Conservation (phyloP, 2,329 filamentous ascomycete genomes). For the Microascus cirrosus region DNA sequence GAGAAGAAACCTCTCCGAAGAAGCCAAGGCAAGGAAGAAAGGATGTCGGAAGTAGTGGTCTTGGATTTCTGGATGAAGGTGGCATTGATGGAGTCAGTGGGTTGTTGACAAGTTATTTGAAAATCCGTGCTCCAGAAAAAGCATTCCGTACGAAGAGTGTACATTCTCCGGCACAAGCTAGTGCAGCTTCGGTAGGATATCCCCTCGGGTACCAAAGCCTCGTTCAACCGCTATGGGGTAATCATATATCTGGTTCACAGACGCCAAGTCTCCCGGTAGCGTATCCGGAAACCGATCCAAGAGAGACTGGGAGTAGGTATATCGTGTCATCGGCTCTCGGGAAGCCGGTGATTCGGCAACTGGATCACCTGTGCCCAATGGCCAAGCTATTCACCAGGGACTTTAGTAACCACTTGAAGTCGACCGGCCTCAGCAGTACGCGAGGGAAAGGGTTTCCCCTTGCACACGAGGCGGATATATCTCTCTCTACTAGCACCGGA, state of each 20-base stretch:
- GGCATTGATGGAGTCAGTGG: conserved; percentile 2
- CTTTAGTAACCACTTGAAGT: neutral
- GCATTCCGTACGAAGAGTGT: neutral
- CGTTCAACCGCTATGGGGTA: neutral
- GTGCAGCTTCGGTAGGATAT: neutral
- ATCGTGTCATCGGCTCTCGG: conserved; percentile 6
- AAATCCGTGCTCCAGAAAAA: neutral
- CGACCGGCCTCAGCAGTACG: neutral
- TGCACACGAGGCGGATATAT: conserved; percentile 57
- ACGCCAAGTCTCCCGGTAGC: neutral
- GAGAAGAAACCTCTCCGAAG: neutral
- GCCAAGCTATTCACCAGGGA: conserved; percentile 3
- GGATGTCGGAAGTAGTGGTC: too few species aligned
- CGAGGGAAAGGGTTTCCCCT: conserved; percentile 17
- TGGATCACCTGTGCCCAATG: conserved; percentile 5
- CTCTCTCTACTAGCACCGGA: conserved; percentile 32
- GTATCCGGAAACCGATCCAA: neutral
- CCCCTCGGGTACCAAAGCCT: neutral
- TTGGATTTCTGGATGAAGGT: neutral
- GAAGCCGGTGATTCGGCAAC: neutral
- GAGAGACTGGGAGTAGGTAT: neutral
- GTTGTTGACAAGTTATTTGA: neutral
- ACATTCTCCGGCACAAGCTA: neutral
- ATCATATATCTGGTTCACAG: neutral
- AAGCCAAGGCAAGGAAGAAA: neutral